Evolutionary conservation across 768 basidiomycete species (phyloP).

Genomic region (Cubamyces lactineus): DNA sequence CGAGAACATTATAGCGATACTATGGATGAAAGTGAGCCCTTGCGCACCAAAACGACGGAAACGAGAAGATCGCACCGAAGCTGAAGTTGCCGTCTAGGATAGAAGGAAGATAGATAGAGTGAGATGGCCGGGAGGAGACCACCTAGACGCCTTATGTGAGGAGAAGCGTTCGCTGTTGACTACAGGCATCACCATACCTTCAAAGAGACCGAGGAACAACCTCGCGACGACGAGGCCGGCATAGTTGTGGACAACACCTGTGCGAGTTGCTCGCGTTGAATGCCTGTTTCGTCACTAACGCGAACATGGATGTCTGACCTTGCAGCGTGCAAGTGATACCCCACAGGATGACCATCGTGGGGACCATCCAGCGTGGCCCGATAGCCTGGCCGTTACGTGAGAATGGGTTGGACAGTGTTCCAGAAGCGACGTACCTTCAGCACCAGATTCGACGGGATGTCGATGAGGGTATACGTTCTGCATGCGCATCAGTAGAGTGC

Average conservation of each 20-base stretch:
- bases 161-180: no score
- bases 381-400: constrained; percentile 35
- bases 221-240: constrained; percentile 57
- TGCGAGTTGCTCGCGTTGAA: background rate
- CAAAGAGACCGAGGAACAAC: constrained; percentile 54
- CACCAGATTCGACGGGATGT: constrained; percentile 32
- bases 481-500: constrained; percentile 28
- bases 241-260: constrained; percentile 51
- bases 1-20: constrained; percentile 46
- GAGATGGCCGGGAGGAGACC: constrained; percentile 50
- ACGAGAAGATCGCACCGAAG: constrained; percentile 30
- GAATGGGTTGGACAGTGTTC: background rate
- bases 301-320: constrained; percentile 39
- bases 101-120: constrained; percentile 35
- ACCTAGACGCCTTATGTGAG: constrained; percentile 28
- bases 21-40: constrained; percentile 34
- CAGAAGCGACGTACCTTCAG: constrained; percentile 17
- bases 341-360: constrained; percentile 66
- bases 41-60: constrained; percentile 6
- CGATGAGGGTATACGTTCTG: constrained; percentile 33
- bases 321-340: constrained; percentile 68
- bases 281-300: background rate
- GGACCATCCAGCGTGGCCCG: constrained; percentile 63
- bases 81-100: constrained; percentile 34
- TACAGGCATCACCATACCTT: constrained; percentile 47